Conservation (phyloP, 1,284 basidiomycete genomes). For the Testicularia cyperi region DNA sequence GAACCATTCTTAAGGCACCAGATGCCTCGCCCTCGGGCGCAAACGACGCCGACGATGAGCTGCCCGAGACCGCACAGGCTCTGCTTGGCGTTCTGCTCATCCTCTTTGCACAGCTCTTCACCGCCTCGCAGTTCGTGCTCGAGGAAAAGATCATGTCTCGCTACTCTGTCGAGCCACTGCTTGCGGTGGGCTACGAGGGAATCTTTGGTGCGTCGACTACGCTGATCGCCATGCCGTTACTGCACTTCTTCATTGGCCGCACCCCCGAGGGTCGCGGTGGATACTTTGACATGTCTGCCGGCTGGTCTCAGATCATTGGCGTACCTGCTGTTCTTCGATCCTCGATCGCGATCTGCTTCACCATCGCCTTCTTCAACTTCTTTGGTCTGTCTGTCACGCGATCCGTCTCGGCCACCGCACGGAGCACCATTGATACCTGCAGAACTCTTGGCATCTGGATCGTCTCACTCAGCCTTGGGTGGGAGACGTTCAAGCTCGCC, state of each 20-base stretch:
- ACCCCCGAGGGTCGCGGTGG: conserved; percentile 67
- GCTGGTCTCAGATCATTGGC: conserved; percentile 83
- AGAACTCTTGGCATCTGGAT: conserved; percentile 81
- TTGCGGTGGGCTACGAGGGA: conserved; percentile 93
- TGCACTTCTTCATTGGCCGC: conserved; percentile 65
- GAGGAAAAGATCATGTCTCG: conserved; percentile 78
- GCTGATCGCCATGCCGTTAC: conserved; percentile 72
- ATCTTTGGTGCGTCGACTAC: conserved; percentile 83
- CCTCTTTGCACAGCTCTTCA: conserved; percentile 94
- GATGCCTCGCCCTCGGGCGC: conserved; percentile 9
- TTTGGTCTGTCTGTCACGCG: conserved; percentile 88
- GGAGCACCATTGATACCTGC: conserved; percentile 84
- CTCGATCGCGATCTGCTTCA: conserved; percentile 66
- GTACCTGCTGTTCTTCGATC: conserved; percentile 77
- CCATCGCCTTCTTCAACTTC: conserved; percentile 91
- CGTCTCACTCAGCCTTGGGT: conserved; percentile 66
- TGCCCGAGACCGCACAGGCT: conserved; percentile 46
- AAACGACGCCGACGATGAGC: conserved; percentile 31
- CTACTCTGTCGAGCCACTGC: conserved; percentile 83
- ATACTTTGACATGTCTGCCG: conserved; percentile 88
- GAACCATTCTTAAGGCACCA: conserved; percentile 60
- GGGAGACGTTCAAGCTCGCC: conserved; percentile 84
- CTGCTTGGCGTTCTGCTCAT: conserved; percentile 77
- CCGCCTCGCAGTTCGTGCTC: conserved; percentile 87
- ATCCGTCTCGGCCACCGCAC: conserved; percentile 59